A percentile compares a stretch with the other conserved stretches of the same genome.
These are phyloP conservation scores for Arabis alpina DNA, from an alignment of 345 rosid species.

Conservation along the genomic window DNA sequence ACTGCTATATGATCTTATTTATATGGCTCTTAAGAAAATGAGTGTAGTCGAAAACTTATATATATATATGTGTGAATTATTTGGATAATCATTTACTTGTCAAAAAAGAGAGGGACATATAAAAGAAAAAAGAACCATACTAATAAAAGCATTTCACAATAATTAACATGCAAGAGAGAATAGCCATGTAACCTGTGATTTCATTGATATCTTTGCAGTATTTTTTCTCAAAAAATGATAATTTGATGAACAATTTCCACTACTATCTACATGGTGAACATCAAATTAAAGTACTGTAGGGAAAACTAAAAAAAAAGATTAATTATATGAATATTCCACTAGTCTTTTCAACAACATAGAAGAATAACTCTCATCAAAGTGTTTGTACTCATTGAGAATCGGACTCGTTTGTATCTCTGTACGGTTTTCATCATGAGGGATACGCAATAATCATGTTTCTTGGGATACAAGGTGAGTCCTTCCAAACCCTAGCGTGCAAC, in stretches of 20 bases:
- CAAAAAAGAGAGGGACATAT: background rate
- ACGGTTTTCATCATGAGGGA: conserved; percentile 43
- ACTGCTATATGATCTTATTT: background rate
- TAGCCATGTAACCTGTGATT: conserved; percentile 20
- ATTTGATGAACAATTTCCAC: conserved; percentile 25
- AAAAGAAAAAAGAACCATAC: background rate
- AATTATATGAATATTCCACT: conserved; percentile 17
- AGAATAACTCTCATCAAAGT: conserved; percentile 29
- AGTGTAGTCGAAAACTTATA: conserved; percentile 1
- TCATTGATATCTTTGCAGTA: conserved; percentile 27
- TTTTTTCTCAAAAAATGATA: background rate
- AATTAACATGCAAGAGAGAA: conserved; percentile 24
- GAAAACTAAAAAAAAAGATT: conserved; percentile 11
- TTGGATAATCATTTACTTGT: background rate
- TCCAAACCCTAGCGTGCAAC: conserved; percentile 72
- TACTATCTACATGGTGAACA: conserved; percentile 32
- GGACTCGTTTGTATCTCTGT: conserved; percentile 3
- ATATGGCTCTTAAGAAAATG: background rate
- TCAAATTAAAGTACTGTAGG: conserved; percentile 5
- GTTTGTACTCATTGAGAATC: conserved; percentile 35
- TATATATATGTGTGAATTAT: background rate
- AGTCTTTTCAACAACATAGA: conserved; percentile 16
- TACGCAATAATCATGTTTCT: conserved; percentile 43
- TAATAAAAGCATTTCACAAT: background rate
- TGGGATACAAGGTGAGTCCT: conserved; percentile 63